Evolutionary conservation across 495 filamentous ascomycete species (phyloP), one percentile per base, ranked within the genome.

Genomic region (Podospora pseudoanserina): DNA sequence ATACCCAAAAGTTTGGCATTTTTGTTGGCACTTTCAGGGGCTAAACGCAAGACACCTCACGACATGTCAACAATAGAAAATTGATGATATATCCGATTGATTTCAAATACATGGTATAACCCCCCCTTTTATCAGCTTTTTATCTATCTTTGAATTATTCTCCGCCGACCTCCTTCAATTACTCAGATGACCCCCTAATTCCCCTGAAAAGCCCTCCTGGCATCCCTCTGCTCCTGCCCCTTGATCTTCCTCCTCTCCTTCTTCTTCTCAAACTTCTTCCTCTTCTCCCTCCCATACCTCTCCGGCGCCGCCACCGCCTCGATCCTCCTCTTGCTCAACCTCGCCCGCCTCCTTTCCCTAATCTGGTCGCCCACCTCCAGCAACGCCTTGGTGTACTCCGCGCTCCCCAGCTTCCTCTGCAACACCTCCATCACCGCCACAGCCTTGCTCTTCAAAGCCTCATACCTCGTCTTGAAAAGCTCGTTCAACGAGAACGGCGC

Each of bases 221-320:
- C 80, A 63, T 88, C 88, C 75, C 88, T 86, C 78, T 90, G 84
- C 77, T 90, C 88, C 71, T 77, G 73, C 0, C 89, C 88, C 78
- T 85, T 91, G 78, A 90, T 91, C 80, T 91, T 94, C 75, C 91
- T 86, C 80, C 87, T 89, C 70, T 87, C 90, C 77, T 88, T 93
- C 85, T 94, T 93, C 81, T 88, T 89, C 72, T 94, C 93, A 67
- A 90, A 88, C 81, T 90, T 94, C 79, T 88, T 90, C 79, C 85
- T 87, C 88, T 98, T 99, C 71, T 90, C 87, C 73, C 83, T 83
- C 13, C 88, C 92, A 67, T 85, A 86, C 71, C 83, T 88, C 82
- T 97, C 92, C 11, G 95, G 94, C 68, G 90, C 86, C 30, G 83
- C 85, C 20, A 99, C 89, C 30, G 90, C 90, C 73, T 94, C 93